A percentile compares a stretch with the other conserved stretches of the same genome.
phyloP scores from a whole-genome alignment of 345 rosid species.

The Citrus mangshanensis region DNA sequence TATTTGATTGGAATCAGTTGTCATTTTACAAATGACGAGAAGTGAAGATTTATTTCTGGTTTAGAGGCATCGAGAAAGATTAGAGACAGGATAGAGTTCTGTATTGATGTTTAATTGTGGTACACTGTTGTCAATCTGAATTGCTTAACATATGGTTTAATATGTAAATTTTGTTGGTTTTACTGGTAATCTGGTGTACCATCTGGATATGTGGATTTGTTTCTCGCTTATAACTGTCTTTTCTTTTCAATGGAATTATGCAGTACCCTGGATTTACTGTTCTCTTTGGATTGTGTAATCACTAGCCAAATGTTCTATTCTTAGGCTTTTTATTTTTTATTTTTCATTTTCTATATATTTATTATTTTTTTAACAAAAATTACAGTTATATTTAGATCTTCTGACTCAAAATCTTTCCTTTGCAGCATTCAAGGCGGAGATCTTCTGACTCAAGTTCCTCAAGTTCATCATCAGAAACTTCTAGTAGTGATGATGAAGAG shows the following conservation, averaged over 20 bases:
- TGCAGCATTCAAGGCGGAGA: conserved; percentile 71
- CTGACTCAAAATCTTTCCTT: conserved; percentile 1
- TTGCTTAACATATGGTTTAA: neutral
- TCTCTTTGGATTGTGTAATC: neutral
- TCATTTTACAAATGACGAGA: neutral
- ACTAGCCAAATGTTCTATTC: neutral
- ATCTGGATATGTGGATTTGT: neutral
- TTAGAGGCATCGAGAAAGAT: neutral
- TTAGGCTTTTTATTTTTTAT: neutral
- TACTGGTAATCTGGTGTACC: neutral
- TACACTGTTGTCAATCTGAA: neutral
- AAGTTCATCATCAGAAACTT: conserved; percentile 69
- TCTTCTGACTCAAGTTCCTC: conserved; percentile 56
- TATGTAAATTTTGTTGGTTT: neutral
- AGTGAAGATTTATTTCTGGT: neutral
- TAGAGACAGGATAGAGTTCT: neutral
- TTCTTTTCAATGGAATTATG: neutral
- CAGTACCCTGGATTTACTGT: neutral
- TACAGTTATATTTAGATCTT: neutral
- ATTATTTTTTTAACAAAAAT: too few relatives aligned
- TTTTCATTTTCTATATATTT: too few relatives aligned
- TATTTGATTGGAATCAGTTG: neutral
- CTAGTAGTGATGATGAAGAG: conserved; percentile 75
- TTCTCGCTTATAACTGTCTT: neutral
- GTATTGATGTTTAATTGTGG: neutral